Conservation (phyloP, 1,284 basidiomycete species). For the Tylopilus orsonianus region DNA sequence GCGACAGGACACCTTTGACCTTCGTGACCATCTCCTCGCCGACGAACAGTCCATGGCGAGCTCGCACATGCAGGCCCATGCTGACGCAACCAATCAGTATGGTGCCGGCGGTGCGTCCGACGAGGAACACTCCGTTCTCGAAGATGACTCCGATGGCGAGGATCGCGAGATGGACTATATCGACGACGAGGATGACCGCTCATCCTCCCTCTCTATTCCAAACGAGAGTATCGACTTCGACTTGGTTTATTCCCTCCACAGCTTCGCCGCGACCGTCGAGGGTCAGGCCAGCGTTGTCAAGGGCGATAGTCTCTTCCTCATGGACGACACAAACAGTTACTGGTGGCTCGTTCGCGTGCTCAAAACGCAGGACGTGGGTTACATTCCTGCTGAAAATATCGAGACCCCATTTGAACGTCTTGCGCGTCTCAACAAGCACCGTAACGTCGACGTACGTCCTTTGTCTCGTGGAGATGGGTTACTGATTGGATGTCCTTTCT, state of each 20-base stretch:
- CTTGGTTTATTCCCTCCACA: slow-evolving; percentile 86
- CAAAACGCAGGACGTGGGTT: slow-evolving; percentile 98
- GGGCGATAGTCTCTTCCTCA: slow-evolving; percentile 89
- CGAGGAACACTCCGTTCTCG: slow-evolving; percentile 74
- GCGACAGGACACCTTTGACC: slow-evolving; percentile 69
- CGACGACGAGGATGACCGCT: slow-evolving; percentile 72
- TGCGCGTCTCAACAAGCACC: slow-evolving; percentile 94
- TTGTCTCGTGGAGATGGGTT: not conserved
- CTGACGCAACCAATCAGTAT: slow-evolving; percentile 47
- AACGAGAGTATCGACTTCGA: slow-evolving; percentile 91
- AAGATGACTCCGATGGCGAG: slow-evolving; percentile 74
- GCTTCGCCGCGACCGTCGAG: slow-evolving; percentile 93
- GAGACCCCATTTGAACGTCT: slow-evolving; percentile 97
- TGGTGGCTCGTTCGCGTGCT: slow-evolving; percentile 98
- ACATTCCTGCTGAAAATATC: slow-evolving; percentile 99
- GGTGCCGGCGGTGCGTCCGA: slow-evolving; percentile 46
- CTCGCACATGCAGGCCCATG: slow-evolving; percentile 55
- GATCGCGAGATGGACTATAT: slow-evolving; percentile 61
- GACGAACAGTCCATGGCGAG: slow-evolving; percentile 51
- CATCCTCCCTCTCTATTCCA: slow-evolving; percentile 81
- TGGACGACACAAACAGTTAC: slow-evolving; percentile 96
- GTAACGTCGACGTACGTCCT: slow-evolving; percentile 87
- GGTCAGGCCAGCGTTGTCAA: slow-evolving; percentile 97
- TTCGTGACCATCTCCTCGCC: slow-evolving; percentile 62
- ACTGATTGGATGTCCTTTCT: slow-evolving; percentile 1